Percentiles rank a stretch among this genome's conserved stretches.
Conservation (phyloP, 495 filamentous ascomycete genomes). For the Elaphomyces granulatus region DNA sequence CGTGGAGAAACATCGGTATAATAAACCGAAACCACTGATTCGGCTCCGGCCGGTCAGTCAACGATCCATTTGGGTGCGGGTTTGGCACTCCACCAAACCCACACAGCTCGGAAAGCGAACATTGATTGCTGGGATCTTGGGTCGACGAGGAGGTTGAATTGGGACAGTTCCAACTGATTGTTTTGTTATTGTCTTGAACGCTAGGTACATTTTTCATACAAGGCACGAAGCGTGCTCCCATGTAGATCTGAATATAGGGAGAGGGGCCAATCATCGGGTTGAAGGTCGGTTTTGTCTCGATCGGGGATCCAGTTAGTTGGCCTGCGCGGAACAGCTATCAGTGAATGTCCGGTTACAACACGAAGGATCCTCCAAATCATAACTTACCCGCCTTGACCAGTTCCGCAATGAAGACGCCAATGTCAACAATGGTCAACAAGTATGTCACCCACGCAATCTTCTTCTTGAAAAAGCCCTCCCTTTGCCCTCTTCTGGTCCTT, state of each 20-base stretch:
- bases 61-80: conserved; percentile 27
- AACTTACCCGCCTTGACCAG: conserved; percentile 63
- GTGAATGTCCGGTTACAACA: too few relatives aligned
- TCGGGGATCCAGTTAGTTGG: conserved; percentile 46
- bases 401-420: conserved; percentile 83
- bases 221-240: conserved; percentile 84
- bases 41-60: conserved; percentile 40
- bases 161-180: conserved; percentile 58
- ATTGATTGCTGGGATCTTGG: conserved; percentile 32
- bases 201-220: conserved; percentile 79
- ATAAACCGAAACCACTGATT: conserved; percentile 98
- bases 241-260: conserved; percentile 78
- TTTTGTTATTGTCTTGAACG: conserved; percentile 41
- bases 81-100: conserved; percentile 63
- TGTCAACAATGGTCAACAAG: conserved; percentile 58
- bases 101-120: conserved; percentile 64
- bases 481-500: conserved; percentile 11
- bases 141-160: conserved; percentile 45
- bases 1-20: conserved; percentile 86
- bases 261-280: conserved; percentile 97
- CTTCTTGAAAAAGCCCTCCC: conserved; percentile 39
- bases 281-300: conserved; percentile 71
- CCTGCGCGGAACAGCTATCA: too few relatives aligned
- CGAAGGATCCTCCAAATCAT: too few relatives aligned
- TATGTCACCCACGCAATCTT: conserved; percentile 74